Conservation (phyloP, 768 basidiomycete genomes). For the Xanthoconium purpureum region DNA sequence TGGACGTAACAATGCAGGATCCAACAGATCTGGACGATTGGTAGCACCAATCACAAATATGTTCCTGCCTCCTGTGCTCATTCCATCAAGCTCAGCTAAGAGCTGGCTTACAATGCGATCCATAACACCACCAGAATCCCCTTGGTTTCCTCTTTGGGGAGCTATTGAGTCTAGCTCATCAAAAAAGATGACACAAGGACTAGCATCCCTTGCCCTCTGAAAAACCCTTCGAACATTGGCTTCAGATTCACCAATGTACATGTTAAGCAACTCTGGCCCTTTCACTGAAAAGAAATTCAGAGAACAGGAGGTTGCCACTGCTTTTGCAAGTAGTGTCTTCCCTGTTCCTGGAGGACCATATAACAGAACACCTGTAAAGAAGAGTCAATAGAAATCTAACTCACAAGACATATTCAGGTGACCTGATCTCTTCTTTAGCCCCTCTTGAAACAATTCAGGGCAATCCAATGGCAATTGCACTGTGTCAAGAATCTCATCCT, state of each 20-base stretch:
- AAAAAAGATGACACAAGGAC: conserved; percentile 94
- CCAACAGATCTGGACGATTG: conserved; percentile 88
- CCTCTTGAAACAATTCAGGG: conserved; percentile 86
- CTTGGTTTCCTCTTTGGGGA: conserved; percentile 91
- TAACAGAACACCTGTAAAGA: conserved; percentile 68
- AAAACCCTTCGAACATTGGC: conserved; percentile 95
- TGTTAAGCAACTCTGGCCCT: conserved; percentile 92
- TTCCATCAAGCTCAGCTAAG: conserved; percentile 90
- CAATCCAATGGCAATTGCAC: conserved; percentile 89
- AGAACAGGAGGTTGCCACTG: conserved; percentile 92
- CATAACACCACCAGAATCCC: conserved; percentile 97
- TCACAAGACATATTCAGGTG: not conserved
- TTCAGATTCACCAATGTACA: conserved; percentile 98
- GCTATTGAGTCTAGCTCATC: conserved; percentile 95
- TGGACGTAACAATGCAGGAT: conserved; percentile 84
- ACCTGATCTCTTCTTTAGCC: conserved; percentile 96
- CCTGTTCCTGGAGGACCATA: conserved; percentile 97
- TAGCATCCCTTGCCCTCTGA: conserved; percentile 86
- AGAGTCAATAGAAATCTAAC: not conserved
- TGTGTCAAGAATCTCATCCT: conserved; percentile 92
- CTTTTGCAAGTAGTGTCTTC: conserved; percentile 93
- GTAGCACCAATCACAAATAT: conserved; percentile 97
- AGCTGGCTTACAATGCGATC: conserved; percentile 95
- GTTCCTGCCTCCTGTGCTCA: conserved; percentile 64
- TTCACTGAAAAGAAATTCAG: conserved; percentile 98